Evolutionary conservation across 2,329 filamentous ascomycete genomes (phyloP), one percentile per base, ranked within the genome.

Genomic region (Monilinia vaccinii-corymbosi): DNA sequence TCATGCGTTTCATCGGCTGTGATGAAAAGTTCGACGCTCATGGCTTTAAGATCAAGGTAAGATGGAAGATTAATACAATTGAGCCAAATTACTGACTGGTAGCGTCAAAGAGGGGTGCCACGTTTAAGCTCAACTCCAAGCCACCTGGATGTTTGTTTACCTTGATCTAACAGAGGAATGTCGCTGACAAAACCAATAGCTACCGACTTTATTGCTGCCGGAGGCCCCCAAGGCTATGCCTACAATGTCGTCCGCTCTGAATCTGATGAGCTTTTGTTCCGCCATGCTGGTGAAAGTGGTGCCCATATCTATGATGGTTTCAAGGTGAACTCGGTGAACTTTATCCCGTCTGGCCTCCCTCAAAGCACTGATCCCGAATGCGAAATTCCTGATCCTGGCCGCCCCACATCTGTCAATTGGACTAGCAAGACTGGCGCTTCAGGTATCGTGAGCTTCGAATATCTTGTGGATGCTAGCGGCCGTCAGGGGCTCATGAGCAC

Each of bases 1-100:
- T 77, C 34, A 63, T 79, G 1, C 65, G 72, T 13, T 79, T 79
- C 57, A 74, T 79, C 34, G 77, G 77, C 48, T 63, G 74, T 0
- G 71, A 79, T 34, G 62, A 71, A 1, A 72, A 62, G 1, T 78
- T 78, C 57, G 68, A 74, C 25, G 46, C 53, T 0, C 66, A 78
- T 58, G 34, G 76, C 76, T 0, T 79, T 79, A 57, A 56, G 53
- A 1, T 65, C 68, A 23, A 79, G 79, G 71, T 75, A 63, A 44
- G 25, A n/a, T 45, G 1, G 11, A 36, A 36, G 34, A 36, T 44
- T 14, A 5, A 11, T 51, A 14, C 8, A 21, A 6, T 46, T 14
- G 13, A 49, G 34, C 13, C 23, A 48, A 28, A n/a, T 4, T 4
- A 32, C 28, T 45, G 18, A 51, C 21, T 46, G 47, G 9, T 34